Evolutionary conservation across 805 yeast species (phyloP), one percentile per base, ranked within the genome.

Genomic region (Nematodospora valgi): DNA sequence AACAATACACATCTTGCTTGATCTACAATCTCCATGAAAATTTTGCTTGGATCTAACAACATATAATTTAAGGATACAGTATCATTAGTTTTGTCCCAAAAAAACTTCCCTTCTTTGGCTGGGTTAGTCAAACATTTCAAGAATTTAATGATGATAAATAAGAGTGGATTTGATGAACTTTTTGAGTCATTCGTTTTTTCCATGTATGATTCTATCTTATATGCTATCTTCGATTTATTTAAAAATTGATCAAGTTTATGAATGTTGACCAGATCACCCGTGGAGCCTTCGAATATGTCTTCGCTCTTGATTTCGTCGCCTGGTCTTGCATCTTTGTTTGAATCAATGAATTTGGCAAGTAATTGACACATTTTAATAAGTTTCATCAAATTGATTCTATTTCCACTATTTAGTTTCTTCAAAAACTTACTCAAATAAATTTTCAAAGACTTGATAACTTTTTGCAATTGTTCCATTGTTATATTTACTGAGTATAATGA

Each of bases 201-300:
- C 52, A 82, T 62, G 46, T 84, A 91, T 0, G 78, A 66, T 45
- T 91, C 95, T 14, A 91, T 72, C 48, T 89, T 89, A 58, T 76
- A 86, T 0, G 95, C 94, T 23, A 89, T 77, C 55, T 86, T 88
- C 2, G 93, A 76, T 21, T 66, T 70, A 11, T 64, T 62, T 18
- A 88, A 60, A 52, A 83, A 89, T 19, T 64, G 64, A 28, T 80
- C 82, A 17, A 91, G 55, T 30, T 77, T 78, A 51, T 77, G 78
- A 25, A 86, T 61, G 49, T 91, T 87, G 27, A 88, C 56, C 23
- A 80, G 54, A 52, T 88, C 96, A 4, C 80, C 82, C 5, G 86
- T 73, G 1, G 78, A 71, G 6, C 68, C 69, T 3, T 60, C 58
- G 38, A 87, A 77, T 9, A 89, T 64, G 4, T 77, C 79, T 7